Base-by-base conservation (phyloP, 2,329 filamentous ascomycete species). In the Colletotrichum cordylinicola region DNA sequence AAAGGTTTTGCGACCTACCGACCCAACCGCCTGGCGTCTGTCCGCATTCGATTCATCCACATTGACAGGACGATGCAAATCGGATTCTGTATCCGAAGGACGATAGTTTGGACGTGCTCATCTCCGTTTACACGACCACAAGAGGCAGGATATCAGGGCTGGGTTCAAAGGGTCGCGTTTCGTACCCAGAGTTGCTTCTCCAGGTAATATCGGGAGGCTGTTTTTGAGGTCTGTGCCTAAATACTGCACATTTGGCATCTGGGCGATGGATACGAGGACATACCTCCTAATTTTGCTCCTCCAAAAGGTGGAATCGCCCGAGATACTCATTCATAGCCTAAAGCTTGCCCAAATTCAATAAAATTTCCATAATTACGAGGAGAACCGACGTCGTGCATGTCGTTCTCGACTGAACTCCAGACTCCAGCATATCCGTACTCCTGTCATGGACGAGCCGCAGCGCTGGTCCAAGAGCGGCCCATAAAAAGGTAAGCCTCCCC, bases 371-470 rank as follows among this genome's bases (percentile, higher is more conserved):
- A 33, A 62, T 33, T 43, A 64, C 65, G 55, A 69, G 55, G 16
- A 64, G 52, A 33, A 18, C 27, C 55, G 48, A 43, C 61, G 35
- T 62, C 37, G 35, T 60, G 31, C 65, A 24, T 69, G 64, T 56
- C 43, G 48, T 58, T 76, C 29, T 56, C 52, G 48, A 69, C 29
- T 13, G 29, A 76, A 76, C 74, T 76, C 74, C 74, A 60, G 58
- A 76, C 74, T 76, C 74, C 74, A 35, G 35, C 58, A 65, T 24
- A 33, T 37, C 74, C 58, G 43, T 69, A 76, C 70, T 71, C 70
- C 70, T 56, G 43, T 18, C 35, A 71, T 66, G 48, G 33, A 16
- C 27, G 48, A 55, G 16, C 24, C 43, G 39, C 39, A 65, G 60
- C 35, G 27, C 43, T 55, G 33, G 43, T 21, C 67, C 33, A 35